phyloP scores from a whole-genome alignment of 1,284 basidiomycete genomes.

The Pascua guehoae region DNA sequence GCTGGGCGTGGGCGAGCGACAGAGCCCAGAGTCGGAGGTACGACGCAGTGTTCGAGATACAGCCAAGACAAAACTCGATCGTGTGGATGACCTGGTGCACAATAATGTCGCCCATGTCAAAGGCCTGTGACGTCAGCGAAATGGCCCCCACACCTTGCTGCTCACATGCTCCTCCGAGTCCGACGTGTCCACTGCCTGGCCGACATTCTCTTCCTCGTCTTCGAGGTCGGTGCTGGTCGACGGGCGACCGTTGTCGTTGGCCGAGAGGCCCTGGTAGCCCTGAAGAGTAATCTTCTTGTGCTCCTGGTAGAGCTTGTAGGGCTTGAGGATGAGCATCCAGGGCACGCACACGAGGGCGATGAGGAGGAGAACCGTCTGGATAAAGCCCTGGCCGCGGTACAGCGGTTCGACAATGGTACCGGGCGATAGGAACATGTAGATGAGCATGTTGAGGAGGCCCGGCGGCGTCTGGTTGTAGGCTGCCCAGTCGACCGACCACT shows the following conservation, averaged over 20 bases:
- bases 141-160: conserved; percentile 11
- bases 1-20: conserved; percentile 94
- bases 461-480: conserved; percentile 69
- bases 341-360: conserved; percentile 87
- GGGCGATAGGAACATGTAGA: conserved; percentile 87
- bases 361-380: conserved; percentile 77
- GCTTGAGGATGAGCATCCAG: conserved; percentile 89
- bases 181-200: conserved; percentile 64
- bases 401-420: conserved; percentile 75
- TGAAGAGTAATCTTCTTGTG: conserved; percentile 76
- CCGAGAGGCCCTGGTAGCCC: conserved; percentile 69
- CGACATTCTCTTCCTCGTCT: conserved; percentile 77
- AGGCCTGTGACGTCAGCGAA: conserved; percentile 34
- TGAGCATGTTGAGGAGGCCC: conserved; percentile 90
- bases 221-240: conserved; percentile 31
- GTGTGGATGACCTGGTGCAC: conserved; percentile 98
- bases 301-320: conserved; percentile 91
- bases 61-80: conserved; percentile 97
- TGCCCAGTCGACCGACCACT: conserved; percentile 93
- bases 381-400: conserved; percentile 79
- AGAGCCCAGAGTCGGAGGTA: conserved; percentile 99
- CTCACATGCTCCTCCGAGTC: conserved; percentile 53
- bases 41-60: conserved; percentile 98
- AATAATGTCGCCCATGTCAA: conserved; percentile 88
- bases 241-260: conserved; percentile 42